These are phyloP conservation scores for Stachybotrys elegans DNA, from an alignment of 2,329 filamentous ascomycete species.

Conservation along the genomic window DNA sequence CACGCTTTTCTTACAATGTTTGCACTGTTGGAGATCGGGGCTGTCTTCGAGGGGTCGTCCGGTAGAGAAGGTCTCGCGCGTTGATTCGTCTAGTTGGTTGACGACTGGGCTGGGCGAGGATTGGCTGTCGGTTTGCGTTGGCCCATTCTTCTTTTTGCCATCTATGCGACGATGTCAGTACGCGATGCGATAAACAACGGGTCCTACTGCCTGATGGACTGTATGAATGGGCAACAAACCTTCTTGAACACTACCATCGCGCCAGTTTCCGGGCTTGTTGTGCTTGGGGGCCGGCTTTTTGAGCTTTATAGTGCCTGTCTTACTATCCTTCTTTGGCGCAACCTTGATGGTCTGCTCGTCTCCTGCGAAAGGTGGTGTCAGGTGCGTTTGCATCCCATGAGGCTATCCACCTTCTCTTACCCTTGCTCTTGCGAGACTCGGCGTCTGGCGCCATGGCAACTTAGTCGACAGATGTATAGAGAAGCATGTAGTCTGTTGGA, in stretches of 20 bases:
- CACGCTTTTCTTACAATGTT: constrained; percentile 88
- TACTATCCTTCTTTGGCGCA: constrained; percentile 49
- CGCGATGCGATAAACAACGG: background rate
- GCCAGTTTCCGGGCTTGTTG: constrained; percentile 66
- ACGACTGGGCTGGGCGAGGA: constrained; percentile 51
- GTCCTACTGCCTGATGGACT: background rate
- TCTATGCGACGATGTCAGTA: constrained; percentile 26
- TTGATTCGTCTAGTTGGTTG: constrained; percentile 68
- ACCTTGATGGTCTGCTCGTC: constrained; percentile 60
- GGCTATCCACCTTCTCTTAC: background rate
- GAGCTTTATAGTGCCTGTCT: constrained; percentile 53
- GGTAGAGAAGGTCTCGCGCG: constrained; percentile 74
- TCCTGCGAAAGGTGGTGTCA: constrained; percentile 24
- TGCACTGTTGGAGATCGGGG: constrained; percentile 78
- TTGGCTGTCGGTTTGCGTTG: constrained; percentile 34
- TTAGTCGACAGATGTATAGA: too few relatives aligned
- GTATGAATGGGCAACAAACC: constrained; percentile 36
- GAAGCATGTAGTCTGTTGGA: too few relatives aligned
- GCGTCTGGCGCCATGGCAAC: constrained; percentile 12
- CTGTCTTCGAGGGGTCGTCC: constrained; percentile 77
- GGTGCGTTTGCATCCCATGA: background rate
- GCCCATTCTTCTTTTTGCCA: constrained; percentile 49
- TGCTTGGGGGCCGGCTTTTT: constrained; percentile 60
- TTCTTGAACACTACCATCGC: constrained; percentile 58
- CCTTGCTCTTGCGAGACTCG: constrained; percentile 24